Evolutionary conservation across 257 asterid species (phyloP).

Genomic region (Salvia miltiorrhiza): DNA sequence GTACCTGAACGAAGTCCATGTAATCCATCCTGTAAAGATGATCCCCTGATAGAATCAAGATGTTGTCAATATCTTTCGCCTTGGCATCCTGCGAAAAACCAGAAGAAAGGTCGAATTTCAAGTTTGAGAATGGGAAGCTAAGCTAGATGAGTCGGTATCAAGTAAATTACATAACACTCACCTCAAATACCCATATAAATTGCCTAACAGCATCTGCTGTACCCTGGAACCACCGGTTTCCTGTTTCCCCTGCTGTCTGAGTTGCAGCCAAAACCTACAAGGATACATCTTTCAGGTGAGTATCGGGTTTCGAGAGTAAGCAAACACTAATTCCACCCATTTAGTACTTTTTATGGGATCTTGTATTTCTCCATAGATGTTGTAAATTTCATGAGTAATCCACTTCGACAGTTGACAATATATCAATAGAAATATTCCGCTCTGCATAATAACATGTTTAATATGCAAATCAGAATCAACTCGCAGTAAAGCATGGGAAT

Average conservation of each 20-base stretch:
- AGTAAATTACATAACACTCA: constrained; percentile 11
- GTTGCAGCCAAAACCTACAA: constrained; percentile 90
- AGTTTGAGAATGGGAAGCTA: not conserved
- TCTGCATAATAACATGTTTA: not conserved
- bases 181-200: constrained; percentile 92
- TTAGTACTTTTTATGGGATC: not conserved
- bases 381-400: not conserved
- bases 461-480: not conserved
- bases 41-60: constrained; percentile 84
- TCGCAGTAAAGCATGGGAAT: not conserved
- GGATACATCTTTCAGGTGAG: not conserved
- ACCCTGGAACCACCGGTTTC: constrained; percentile 91
- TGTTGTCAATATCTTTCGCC: constrained; percentile 78
- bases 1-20: constrained; percentile 90
- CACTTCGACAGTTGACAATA: not conserved
- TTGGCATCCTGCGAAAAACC: constrained; percentile 67
- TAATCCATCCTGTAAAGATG: constrained; percentile 97
- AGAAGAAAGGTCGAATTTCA: not conserved
- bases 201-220: constrained; percentile 98
- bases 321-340: not conserved
- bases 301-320: not conserved
- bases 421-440: not conserved
- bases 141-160: not conserved
- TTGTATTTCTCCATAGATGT: not conserved
- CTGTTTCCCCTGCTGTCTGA: constrained; percentile 88